Evolutionary conservation across 495 filamentous ascomycete genomes (phyloP).

Genomic region (Xylaria acuta): DNA sequence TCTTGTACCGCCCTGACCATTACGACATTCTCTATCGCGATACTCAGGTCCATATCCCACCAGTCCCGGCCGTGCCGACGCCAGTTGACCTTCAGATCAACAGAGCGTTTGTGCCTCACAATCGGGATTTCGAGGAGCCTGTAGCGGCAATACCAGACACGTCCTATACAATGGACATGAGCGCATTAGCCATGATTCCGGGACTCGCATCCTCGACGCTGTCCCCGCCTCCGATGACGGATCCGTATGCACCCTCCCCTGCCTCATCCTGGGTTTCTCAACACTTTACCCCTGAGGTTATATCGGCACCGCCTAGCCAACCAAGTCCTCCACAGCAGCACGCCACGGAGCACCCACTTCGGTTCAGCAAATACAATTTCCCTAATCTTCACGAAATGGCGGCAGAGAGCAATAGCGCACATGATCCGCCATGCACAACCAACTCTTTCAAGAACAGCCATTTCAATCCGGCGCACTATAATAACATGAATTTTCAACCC

Average conservation of each 20-base stretch:
- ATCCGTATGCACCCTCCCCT: conserved; percentile 48
- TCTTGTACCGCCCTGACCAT: conserved; percentile 74
- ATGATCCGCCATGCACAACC: conserved; percentile 60
- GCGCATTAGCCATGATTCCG: conserved; percentile 54
- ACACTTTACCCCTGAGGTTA: conserved; percentile 38
- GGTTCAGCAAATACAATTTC: conserved; percentile 55
- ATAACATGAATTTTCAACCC: conserved; percentile 84
- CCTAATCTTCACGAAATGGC: conserved; percentile 46
- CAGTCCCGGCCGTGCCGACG: conserved; percentile 49
- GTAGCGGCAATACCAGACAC: conserved; percentile 49
- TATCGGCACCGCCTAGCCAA: conserved; percentile 39
- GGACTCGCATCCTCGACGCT: conserved; percentile 44
- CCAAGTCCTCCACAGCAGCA: conserved; percentile 43
- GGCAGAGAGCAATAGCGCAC: conserved; percentile 35
- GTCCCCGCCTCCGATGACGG: conserved; percentile 39
- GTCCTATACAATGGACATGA: conserved; percentile 44
- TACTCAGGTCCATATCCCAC: conserved; percentile 45
- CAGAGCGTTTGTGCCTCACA: conserved; percentile 49
- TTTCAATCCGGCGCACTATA: conserved; percentile 84
- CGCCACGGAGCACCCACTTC: conserved; percentile 46
- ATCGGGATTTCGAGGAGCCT: conserved; percentile 41
- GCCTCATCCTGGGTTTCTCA: conserved; percentile 51
- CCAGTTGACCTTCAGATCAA: conserved; percentile 62
- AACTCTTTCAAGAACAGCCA: conserved; percentile 66
- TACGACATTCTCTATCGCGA: conserved; percentile 91